Percentiles rank a stretch among this genome's conserved stretches.
Evolutionary conservation across 805 yeast genomes (phyloP).

Genomic region (Blastobotrys peoriensis): DNA sequence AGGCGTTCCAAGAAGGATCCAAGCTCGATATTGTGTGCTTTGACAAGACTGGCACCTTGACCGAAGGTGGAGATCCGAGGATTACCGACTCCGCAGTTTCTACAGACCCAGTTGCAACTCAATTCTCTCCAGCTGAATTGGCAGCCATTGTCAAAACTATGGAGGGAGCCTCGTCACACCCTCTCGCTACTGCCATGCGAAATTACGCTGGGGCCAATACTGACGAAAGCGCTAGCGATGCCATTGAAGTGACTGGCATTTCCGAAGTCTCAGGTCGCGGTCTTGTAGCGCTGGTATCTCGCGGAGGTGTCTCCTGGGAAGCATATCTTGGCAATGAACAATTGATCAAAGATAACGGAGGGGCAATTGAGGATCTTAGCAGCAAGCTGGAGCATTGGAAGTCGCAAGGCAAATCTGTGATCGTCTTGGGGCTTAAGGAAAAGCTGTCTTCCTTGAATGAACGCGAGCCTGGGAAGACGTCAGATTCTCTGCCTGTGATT

Average conservation of each 20-base stretch:
- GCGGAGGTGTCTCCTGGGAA: conserved; percentile 24
- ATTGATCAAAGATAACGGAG: conserved; percentile 44
- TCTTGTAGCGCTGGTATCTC: conserved; percentile 8
- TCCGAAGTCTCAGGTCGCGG: conserved; percentile 19
- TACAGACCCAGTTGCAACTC: conserved; percentile 7
- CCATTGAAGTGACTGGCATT: conserved; percentile 49
- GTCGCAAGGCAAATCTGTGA: conserved; percentile 54
- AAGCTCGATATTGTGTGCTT: conserved; percentile 58
- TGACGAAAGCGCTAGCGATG: conserved; percentile 39
- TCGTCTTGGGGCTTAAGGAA: conserved; percentile 43
- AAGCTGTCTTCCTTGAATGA: conserved; percentile 23
- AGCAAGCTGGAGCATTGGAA: conserved; percentile 49
- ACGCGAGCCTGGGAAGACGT: too few relatives aligned
- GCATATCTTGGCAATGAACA: conserved; percentile 52
- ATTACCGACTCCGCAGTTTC: conserved; percentile 41
- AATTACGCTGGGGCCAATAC: conserved; percentile 22
- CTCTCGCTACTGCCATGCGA: conserved; percentile 56
- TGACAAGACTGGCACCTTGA: conserved; percentile 75
- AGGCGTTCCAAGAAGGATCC: conserved; percentile 74
- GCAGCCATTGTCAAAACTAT: conserved; percentile 51
- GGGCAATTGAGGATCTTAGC: conserved; percentile 33
- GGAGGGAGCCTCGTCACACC: conserved; percentile 63
- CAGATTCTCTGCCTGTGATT: conserved; percentile 27
- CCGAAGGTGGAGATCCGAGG: conserved; percentile 52
- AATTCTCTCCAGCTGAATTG: conserved; percentile 16